Base-by-base conservation (phyloP, 2,329 filamentous ascomycete genomes). In the Epichloe festucae region DNA sequence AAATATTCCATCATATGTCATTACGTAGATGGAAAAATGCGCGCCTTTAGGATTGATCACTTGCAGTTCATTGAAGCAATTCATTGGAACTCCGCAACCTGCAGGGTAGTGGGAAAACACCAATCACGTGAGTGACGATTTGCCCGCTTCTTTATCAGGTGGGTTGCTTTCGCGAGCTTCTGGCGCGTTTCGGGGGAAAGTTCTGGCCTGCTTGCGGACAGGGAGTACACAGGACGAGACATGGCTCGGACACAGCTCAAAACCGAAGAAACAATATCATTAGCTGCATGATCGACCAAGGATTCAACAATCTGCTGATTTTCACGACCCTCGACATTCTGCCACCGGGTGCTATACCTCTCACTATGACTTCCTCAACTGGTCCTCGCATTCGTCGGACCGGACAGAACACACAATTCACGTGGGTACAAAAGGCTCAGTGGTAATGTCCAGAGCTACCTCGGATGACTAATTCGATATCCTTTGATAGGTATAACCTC, bases 401-500 rank as follows among this genome's bases (percentile, higher is more conserved):
- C 23, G 67, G 69, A 52, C 71, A 75, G 61, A 75, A 74, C 51
- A 73, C 68, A 43, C 71, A 75, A 52, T 69, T 73, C 58, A 73
- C 73, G 73, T 75, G 64, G 56, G 70, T 38, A 38, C 31, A 35
- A 23, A 36, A 7, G 14, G 10, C 12, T 49, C n/a, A 27, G 11
- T 34, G 12, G 12, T 4, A 31, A 17, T 14, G 7, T 14, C 5
- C 14, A 10, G 14, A n/a, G 17, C 15, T 5, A 19, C 4, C 17
- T 3, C 12, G 6, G 4, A 8, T 43, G 40, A 23, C 15, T 3
- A 15, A 19, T 3, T 7, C 11, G 8, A 39, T 23, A 15, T 23
- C 11, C 8, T 14, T 3, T n/a, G 19, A 15, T n/a, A 84, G 81
- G 53, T 83, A 83, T 57, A 76, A 81, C 52, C 66, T 83, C 35